These are phyloP conservation scores for Rosa persica DNA, from an alignment of 306 rosid species.

Conservation along the genomic window DNA sequence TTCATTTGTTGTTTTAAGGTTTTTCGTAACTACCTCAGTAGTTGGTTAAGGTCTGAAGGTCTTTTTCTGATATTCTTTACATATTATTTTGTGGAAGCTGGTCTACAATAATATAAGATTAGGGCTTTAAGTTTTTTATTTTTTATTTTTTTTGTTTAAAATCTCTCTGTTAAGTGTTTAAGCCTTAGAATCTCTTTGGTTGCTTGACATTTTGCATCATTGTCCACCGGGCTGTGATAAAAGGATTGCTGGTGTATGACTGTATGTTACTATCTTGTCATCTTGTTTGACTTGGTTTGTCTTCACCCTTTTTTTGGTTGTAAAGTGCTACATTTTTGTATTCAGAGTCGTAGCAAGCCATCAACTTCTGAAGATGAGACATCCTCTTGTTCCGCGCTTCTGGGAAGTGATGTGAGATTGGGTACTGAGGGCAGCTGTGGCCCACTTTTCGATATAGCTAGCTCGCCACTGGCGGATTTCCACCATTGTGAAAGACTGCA, in stretches of 20 bases:
- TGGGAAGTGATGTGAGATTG: conserved; percentile 56
- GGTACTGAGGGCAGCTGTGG: conserved; percentile 48
- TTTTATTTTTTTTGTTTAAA: not conserved
- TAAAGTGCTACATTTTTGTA: conserved; percentile 31
- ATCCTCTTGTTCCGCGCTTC: conserved; percentile 39
- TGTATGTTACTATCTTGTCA: not conserved
- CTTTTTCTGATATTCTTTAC: not conserved
- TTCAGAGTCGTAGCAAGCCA: conserved; percentile 53
- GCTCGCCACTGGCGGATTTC: conserved; percentile 69
- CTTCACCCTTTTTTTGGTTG: not conserved
- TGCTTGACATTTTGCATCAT: not conserved
- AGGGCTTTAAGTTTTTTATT: not conserved
- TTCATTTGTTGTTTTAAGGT: not conserved
- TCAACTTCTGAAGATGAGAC: conserved; percentile 37
- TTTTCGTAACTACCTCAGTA: not conserved
- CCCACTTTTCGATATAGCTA: conserved; percentile 53
- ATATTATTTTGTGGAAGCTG: not conserved
- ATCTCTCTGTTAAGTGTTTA: not conserved
- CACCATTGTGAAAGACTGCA: conserved; percentile 74
- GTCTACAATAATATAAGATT: not conserved
- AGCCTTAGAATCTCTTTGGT: not conserved
- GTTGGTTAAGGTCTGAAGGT: not conserved
- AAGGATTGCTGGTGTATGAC: too few species aligned
- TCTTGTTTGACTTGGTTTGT: not conserved
- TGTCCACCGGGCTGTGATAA: not conserved